Conservation (phyloP, 345 rosid species). For the Alliaria petiolata region DNA sequence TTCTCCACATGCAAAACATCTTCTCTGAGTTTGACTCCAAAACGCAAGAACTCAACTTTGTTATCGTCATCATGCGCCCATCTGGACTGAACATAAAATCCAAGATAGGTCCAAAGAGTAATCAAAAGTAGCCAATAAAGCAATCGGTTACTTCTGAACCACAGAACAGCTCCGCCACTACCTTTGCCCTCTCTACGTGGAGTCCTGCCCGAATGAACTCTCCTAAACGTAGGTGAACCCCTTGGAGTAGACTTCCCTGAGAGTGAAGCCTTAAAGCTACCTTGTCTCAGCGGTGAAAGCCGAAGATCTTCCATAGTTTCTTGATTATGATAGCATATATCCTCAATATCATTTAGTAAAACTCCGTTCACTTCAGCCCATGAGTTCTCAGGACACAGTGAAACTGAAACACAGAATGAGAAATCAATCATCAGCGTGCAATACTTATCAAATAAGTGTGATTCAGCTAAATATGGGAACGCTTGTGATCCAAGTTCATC, state of each 20-base stretch:
- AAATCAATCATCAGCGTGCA: conserved; percentile 15
- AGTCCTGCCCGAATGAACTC: conserved; percentile 65
- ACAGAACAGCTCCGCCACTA: conserved; percentile 49
- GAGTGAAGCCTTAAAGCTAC: conserved; percentile 55
- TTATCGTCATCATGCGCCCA: conserved; percentile 94
- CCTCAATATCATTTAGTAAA: too few species aligned
- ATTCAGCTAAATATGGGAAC: not conserved
- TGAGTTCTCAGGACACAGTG: not conserved
- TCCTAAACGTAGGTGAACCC: conserved; percentile 61
- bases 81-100: conserved; percentile 87
- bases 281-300: conserved; percentile 53
- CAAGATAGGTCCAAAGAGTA: conserved; percentile 96
- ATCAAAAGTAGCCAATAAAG: conserved; percentile 92
- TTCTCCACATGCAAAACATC: conserved; percentile 32
- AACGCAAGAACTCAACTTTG: conserved; percentile 61
- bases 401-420: not conserved
- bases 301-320: conserved; percentile 62
- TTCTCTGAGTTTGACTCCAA: conserved; percentile 49
- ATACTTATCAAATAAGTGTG: not conserved
- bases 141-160: conserved; percentile 76
- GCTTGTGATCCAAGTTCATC: not conserved
- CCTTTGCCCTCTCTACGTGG: conserved; percentile 80
- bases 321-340: not conserved
- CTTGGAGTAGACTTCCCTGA: conserved; percentile 79
- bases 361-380: not conserved